Conservation (phyloP, 768 basidiomycete species). For the Hericium coralloides region DNA sequence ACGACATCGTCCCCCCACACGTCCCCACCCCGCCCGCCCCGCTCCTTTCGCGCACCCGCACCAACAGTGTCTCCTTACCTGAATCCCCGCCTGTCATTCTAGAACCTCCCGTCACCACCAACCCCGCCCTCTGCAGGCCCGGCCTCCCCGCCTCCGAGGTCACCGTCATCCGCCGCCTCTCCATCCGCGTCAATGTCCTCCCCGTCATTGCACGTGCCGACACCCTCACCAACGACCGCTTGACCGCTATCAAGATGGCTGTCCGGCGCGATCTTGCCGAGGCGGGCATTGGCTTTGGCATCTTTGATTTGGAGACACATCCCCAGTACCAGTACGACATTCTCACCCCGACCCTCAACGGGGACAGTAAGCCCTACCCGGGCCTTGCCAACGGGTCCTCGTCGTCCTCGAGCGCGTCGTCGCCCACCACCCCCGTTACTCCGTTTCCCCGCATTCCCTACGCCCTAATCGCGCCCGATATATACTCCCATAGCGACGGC, state of each 20-base stretch:
- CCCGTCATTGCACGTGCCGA: constrained; percentile 81
- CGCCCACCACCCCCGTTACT: constrained; percentile 58
- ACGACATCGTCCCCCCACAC: constrained; percentile 65
- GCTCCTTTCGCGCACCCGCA: constrained; percentile 57
- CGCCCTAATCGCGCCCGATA: constrained; percentile 76
- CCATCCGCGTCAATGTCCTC: constrained; percentile 78
- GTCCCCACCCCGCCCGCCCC: constrained; percentile 60
- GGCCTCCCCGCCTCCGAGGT: constrained; percentile 67
- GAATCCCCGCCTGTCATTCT: constrained; percentile 72
- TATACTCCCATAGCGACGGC: constrained; percentile 79
- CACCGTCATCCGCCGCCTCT: constrained; percentile 68
- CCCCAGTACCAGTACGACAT: constrained; percentile 25
- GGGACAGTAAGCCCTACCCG: constrained; percentile 47
- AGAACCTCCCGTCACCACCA: constrained; percentile 69
- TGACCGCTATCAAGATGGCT: constrained; percentile 71
- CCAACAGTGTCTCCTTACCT: constrained; percentile 61
- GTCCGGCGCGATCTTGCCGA: constrained; percentile 75
- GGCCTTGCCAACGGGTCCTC: constrained; percentile 42
- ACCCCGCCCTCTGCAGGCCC: constrained; percentile 58
- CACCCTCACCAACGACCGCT: constrained; percentile 71
- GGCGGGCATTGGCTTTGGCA: constrained; percentile 82
- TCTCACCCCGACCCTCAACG: constrained; percentile 19
- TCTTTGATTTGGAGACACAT: constrained; percentile 70
- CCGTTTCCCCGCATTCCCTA: constrained; percentile 67
- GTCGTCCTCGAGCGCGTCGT: constrained; percentile 43